Base-by-base conservation (phyloP, 768 basidiomycete species). In the Suillus hirtellus region DNA sequence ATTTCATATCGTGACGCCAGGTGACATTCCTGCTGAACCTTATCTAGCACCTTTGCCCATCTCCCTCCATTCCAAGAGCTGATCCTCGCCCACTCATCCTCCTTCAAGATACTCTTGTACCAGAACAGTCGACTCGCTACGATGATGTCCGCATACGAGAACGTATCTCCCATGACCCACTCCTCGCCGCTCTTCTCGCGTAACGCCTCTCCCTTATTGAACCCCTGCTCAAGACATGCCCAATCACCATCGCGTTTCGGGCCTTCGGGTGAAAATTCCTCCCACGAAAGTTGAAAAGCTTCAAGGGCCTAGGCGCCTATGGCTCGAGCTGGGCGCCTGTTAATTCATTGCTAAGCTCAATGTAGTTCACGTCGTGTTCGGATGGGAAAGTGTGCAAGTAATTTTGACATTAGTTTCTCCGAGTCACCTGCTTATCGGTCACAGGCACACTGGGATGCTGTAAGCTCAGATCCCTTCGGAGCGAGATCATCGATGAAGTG, bases 351-450 rank as follows among this genome's bases (percentile, higher is more conserved):
- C 59, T 52, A 66, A 67, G 50, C n/a, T 66, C 21, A 59, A 63
- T 7, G 64, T 66, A 2, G 70, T 69, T 52, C 42, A 74, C 52
- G 75, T 72, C 19, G 67, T 78, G 34, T 65, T 79, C 34, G 78
- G 79, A 12, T 79, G 78, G 79, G 71, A 75, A 52, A 78, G 64
- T 15, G 74, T 77, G 8, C 42, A 75, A 55, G 79, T 75, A 38
- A 59, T 27, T 27, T 27, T n/a, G n/a, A n/a, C n/a, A n/a, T n/a
- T n/a, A n/a, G n/a, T n/a, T n/a, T n/a, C 7, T 11, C 17, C 4
- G 34, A 60, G 40, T 56, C 42, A 55, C 34, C 35, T 38, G 37
- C 17, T 63, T n/a, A 61, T 61, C 21, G 24, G 6, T 10, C 52
- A 24, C 60, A 78, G 78, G 78, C 75, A 3, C 77, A 78, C 62